These are phyloP conservation scores for Zymoseptoria passerinii DNA, from an alignment of 2,329 filamentous ascomycete genomes.

Conservation along the genomic window DNA sequence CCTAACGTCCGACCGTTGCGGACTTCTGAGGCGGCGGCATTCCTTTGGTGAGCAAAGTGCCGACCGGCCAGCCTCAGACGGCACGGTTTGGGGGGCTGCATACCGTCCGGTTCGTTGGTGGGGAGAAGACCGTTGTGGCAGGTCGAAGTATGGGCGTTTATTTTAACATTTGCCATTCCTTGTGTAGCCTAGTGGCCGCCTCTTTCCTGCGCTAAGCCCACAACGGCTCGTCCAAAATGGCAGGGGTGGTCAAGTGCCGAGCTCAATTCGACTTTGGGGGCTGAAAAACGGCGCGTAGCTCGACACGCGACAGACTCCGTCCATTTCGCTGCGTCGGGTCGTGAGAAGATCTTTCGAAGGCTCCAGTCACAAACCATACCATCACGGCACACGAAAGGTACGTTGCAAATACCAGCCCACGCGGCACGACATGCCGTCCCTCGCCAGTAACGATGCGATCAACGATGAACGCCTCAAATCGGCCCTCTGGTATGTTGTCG, in stretches of 20 bases:
- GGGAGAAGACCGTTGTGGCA: not conserved
- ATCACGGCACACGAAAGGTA: not conserved
- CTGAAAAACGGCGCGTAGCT: not conserved
- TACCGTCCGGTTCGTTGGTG: not conserved
- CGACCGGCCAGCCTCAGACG: not conserved
- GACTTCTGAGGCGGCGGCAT: not conserved
- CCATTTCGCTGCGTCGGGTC: not conserved
- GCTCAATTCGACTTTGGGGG: not conserved
- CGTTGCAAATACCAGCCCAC: not conserved
- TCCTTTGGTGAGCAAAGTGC: not conserved
- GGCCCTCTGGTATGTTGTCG: conserved; percentile 74
- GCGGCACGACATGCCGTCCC: conserved; percentile 2
- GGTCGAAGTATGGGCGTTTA: not conserved
- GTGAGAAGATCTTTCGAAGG: not conserved
- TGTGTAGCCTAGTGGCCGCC: not conserved
- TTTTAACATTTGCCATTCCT: not conserved
- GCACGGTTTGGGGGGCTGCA: not conserved
- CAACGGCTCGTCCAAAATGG: not conserved
- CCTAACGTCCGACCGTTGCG: not conserved
- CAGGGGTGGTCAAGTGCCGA: not conserved
- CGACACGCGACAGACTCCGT: not conserved
- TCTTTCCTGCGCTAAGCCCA: no score
- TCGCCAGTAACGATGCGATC: conserved; percentile 7
- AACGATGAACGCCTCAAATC: conserved; percentile 65
- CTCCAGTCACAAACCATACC: not conserved